These are phyloP conservation scores for Wickerhamomyces mucosus DNA, from an alignment of 805 yeast genomes.

Conservation along the genomic window DNA sequence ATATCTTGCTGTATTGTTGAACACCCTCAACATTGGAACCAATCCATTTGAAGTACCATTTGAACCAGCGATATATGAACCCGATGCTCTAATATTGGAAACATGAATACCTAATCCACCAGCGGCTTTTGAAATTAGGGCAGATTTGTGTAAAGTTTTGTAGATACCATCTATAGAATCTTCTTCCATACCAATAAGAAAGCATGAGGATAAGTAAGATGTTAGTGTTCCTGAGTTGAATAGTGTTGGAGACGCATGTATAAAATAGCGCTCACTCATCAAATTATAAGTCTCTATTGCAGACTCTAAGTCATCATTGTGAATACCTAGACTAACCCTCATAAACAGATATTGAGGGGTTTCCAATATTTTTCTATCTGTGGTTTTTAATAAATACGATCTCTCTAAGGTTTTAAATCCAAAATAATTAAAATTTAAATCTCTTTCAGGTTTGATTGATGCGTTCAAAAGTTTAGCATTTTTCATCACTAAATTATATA, in stretches of 20 bases:
- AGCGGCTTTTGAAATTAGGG: conserved; percentile 86
- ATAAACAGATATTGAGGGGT: conserved; percentile 87
- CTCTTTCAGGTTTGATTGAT: conserved; percentile 70
- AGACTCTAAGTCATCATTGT: conserved; percentile 52
- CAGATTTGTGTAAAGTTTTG: conserved; percentile 79
- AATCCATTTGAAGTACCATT: conserved; percentile 90
- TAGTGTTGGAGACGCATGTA: conserved; percentile 95
- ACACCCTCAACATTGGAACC: conserved; percentile 92
- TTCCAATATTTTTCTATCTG: conserved; percentile 62
- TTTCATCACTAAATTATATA: conserved; percentile 50
- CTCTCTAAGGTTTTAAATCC: conserved; percentile 87
- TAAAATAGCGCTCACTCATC: conserved; percentile 82
- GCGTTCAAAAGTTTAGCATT: conserved; percentile 61
- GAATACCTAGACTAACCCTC: conserved; percentile 92
- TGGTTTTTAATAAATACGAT: conserved; percentile 63
- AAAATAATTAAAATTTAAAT: conserved; percentile 69
- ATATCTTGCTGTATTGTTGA: conserved; percentile 91
- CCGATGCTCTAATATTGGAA: conserved; percentile 82
- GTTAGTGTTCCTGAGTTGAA: conserved; percentile 88
- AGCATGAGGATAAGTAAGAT: conserved; percentile 86
- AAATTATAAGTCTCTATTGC: conserved; percentile 78
- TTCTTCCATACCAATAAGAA: conserved; percentile 80
- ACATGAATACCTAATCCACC: conserved; percentile 94
- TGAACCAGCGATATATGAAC: conserved; percentile 85
- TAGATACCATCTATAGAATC: conserved; percentile 96